A percentile compares a stretch with the other conserved stretches of the same genome.
Evolutionary conservation across 192 early-diverging fungal species (phyloP).

Genomic region (Umbelopsis sp.): DNA sequence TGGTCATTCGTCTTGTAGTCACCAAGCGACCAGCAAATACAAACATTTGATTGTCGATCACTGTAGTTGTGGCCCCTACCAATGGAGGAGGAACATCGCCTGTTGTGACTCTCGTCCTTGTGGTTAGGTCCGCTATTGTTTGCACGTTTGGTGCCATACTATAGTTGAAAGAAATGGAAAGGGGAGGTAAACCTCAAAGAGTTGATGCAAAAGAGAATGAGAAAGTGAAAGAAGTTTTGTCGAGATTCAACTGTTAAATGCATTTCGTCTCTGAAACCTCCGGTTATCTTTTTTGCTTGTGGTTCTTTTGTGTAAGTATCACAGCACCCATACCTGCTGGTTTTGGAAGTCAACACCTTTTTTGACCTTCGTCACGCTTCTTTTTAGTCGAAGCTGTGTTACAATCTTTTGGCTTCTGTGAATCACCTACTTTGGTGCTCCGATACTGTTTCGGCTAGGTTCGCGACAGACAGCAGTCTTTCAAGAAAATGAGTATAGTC

Average conservation of each 20-base stretch:
- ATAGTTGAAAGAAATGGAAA: neutral
- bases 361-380: conserved; percentile 2
- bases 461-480: neutral
- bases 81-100: conserved; percentile 78
- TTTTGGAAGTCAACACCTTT: conserved; percentile 3
- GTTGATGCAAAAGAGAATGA: neutral
- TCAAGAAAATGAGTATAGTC: neutral
- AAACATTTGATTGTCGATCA: conserved; percentile 62
- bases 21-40: conserved; percentile 77
- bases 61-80: conserved; percentile 72
- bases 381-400: neutral
- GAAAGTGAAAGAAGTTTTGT: neutral
- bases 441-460: neutral
- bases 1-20: conserved; percentile 70
- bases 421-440: neutral
- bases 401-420: neutral
- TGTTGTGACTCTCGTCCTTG: conserved; percentile 42
- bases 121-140: conserved; percentile 32
- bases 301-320: conserved; percentile 3
- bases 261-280: neutral
- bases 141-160: conserved; percentile 10
- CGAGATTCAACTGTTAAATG: neutral
- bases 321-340: neutral
- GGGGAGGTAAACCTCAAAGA: neutral
- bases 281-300: neutral